Evolutionary conservation across 176 grass and related monocot species (phyloP), one percentile per base, ranked within the genome.

Genomic region (Secale cereale): DNA sequence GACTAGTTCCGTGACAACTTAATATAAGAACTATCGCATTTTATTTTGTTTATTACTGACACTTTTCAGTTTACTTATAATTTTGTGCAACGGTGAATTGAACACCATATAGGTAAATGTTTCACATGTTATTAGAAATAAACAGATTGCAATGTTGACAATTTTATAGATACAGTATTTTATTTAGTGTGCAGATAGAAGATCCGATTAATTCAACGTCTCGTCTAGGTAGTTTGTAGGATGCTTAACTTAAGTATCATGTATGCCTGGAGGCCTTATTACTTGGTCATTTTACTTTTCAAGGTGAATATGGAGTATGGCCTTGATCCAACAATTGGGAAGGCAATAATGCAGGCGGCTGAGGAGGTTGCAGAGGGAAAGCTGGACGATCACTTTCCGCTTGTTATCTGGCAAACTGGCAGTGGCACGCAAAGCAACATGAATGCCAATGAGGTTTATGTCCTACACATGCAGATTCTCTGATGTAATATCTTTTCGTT

Each of bases 371-470:
- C 97, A 36, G 94, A 96, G 32, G 97, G 97, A 66, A 87, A 97
- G 85, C 88, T 97, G 43, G 88, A 94, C 35, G 91, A 99, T 70
- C 94, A 99, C 74, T 99, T 99, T 80, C 97, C 92, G 10, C 97
- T 99, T 76, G 97, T 99, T 75, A 97, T 99, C 71, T 99, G 94
- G 97, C 97, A 99, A 88, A 99, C 97, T 86, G 97, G 97, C 46
- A 99, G 97, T 54, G 97, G 97, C 30, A 99, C 97, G 26, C 97
- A 99, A 82, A 99, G 97, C 91, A 99, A 99, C 90, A 99, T 99
- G 97, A 99, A 99, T 70, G 97, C 97, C 45, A 99, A 99, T 72
- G 97, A 96, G 97, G 97, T 98, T 79, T 72, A 25, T 85, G 41
- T 69, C 20, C 64, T 78, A 79, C 20, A 27, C 59, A 76, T 63